These are phyloP conservation scores for Annulohypoxylon nitens DNA, from an alignment of 495 filamentous ascomycete species.

Conservation along the genomic window DNA sequence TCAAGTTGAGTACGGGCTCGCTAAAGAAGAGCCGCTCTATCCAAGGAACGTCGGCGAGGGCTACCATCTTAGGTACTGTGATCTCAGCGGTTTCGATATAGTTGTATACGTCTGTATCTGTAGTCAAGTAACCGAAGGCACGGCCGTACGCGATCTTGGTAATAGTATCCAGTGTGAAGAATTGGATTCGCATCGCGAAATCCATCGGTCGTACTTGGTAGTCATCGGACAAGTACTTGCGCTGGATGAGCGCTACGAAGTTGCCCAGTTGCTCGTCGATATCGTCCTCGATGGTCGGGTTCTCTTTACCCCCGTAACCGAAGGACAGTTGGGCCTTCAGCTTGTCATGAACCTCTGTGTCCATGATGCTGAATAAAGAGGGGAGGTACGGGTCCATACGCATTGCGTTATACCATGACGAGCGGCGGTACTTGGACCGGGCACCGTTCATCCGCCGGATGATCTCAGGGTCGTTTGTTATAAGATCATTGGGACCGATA, in stretches of 20 bases:
- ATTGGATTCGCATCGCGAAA: constrained; percentile 55
- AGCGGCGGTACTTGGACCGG: constrained; percentile 52
- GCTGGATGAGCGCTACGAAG: constrained; percentile 54
- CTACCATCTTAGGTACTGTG: constrained; percentile 44
- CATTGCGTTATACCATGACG: constrained; percentile 52
- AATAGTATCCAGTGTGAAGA: constrained; percentile 63
- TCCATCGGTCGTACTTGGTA: constrained; percentile 52
- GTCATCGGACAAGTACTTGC: constrained; percentile 56
- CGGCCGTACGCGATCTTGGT: constrained; percentile 63
- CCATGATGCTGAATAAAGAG: constrained; percentile 28
- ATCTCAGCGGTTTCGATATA: constrained; percentile 56
- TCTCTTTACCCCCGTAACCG: constrained; percentile 62
- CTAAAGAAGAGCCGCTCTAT: constrained; percentile 28
- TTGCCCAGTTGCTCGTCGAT: constrained; percentile 56
- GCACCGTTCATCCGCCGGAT: constrained; percentile 55
- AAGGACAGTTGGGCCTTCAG: constrained; percentile 54
- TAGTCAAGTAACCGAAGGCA: constrained; percentile 58
- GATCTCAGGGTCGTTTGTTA: constrained; percentile 58
- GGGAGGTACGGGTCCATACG: constrained; percentile 49
- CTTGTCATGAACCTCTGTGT: constrained; percentile 50
- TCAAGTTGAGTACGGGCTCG: constrained; percentile 36
- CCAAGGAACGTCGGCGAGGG: constrained; percentile 40
- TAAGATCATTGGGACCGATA: constrained; percentile 55
- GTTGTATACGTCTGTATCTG: constrained; percentile 59
- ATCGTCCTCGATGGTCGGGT: constrained; percentile 53